Evolutionary conservation across 1,139 yeast species (phyloP).

Genomic region (Saccharomyces hybrid): DNA sequence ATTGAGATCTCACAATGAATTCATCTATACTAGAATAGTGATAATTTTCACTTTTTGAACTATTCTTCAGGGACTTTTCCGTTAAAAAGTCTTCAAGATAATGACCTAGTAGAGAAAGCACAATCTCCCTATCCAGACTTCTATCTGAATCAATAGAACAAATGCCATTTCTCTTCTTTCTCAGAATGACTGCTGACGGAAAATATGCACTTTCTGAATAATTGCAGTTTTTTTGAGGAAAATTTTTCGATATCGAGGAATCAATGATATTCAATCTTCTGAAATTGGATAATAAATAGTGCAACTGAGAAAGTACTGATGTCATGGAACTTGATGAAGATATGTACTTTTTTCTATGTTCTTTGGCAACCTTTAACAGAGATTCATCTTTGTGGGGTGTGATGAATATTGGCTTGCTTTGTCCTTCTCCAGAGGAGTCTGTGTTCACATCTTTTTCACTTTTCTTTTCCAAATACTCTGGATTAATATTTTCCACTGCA

Average conservation of each 20-base stretch:
- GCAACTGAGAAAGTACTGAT: slow-evolving; percentile 62
- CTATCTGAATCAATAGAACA: slow-evolving; percentile 69
- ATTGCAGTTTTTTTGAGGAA: slow-evolving; percentile 26
- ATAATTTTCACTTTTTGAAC: slow-evolving; percentile 35
- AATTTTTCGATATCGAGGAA: slow-evolving; percentile 38
- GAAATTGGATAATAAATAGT: slow-evolving; percentile 56
- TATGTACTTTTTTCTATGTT: slow-evolving; percentile 41
- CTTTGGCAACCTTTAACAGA: slow-evolving; percentile 43
- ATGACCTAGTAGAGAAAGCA: slow-evolving; percentile 73
- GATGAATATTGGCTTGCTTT: slow-evolving; percentile 39
- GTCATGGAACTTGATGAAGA: slow-evolving; percentile 92
- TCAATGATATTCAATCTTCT: slow-evolving; percentile 40
- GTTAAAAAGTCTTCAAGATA: slow-evolving; percentile 69
- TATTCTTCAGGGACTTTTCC: slow-evolving; percentile 27
- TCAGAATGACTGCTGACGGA: slow-evolving; percentile 39
- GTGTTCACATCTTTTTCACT: slow-evolving; percentile 1
- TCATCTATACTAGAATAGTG: slow-evolving; percentile 65
- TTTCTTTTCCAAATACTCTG: slow-evolving; percentile 11
- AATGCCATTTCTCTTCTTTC: slow-evolving; percentile 34
- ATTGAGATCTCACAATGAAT: slow-evolving; percentile 80
- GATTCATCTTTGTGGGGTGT: slow-evolving; percentile 59
- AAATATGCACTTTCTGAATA: slow-evolving; percentile 34
- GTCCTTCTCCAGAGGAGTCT: background rate
- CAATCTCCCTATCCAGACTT: slow-evolving; percentile 57
- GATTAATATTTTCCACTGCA: slow-evolving; percentile 45